Percentiles rank a stretch among this genome's conserved stretches.
phyloP scores from a whole-genome alignment of 768 basidiomycete species.

The Leccinum aurantiacum region DNA sequence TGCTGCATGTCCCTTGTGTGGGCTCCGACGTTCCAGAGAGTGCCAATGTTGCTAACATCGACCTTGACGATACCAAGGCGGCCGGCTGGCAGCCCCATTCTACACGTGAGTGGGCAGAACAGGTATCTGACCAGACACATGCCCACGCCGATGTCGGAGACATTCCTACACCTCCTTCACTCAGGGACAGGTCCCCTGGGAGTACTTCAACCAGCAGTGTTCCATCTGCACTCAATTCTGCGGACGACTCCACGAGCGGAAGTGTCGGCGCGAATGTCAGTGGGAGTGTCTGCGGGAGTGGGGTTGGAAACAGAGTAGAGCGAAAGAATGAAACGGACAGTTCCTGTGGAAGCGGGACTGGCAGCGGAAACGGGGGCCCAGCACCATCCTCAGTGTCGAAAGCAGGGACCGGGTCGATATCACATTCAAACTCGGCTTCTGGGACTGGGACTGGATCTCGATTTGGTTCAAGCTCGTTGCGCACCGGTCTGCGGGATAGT shows the following conservation, averaged over 20 bases:
- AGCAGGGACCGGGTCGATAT: constrained; percentile 21
- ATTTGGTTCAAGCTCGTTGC: constrained; percentile 26
- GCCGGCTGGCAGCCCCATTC: constrained; percentile 26
- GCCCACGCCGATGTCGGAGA: constrained; percentile 3
- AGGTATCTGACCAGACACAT: constrained; percentile 36
- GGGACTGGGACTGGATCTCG: constrained; percentile 26
- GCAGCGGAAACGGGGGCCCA: constrained; percentile 14
- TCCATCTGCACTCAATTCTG: constrained; percentile 25
- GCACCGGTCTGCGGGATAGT: constrained; percentile 25
- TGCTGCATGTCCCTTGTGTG: constrained; percentile 32
- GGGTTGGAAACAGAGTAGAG: constrained; percentile 3
- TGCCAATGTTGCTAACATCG: constrained; percentile 14
- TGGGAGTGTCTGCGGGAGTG: constrained; percentile 15
- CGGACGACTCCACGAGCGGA: constrained; percentile 24
- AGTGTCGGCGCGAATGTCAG: constrained; percentile 11
- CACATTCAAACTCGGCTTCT: constrained; percentile 26
- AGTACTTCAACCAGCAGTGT: constrained; percentile 27
- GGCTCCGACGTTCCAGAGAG: constrained; percentile 18
- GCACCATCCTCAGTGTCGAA: constrained; percentile 21
- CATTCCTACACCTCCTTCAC: constrained; percentile 5
- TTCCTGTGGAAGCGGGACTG: constrained; percentile 13
- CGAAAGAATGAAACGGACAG: constrained; percentile 15
- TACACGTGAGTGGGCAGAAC: constrained; percentile 50
- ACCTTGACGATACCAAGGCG: constrained; percentile 21
- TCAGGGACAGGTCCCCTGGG: constrained; percentile 26